phyloP scores from a whole-genome alignment of 305 asterid species.

The Fraxinus greggii region DNA sequence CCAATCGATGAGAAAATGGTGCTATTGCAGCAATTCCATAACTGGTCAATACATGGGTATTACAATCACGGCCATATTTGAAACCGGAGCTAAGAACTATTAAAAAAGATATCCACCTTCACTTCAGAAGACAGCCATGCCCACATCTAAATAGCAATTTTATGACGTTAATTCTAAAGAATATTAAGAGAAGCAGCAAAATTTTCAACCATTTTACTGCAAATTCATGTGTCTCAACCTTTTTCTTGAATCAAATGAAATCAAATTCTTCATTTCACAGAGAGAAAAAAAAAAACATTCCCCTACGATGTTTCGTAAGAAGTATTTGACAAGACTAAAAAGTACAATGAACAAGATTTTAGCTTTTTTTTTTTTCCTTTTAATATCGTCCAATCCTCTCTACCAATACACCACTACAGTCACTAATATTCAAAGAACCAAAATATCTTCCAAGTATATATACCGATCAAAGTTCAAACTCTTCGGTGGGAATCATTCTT shows the following conservation, averaged over 20 bases:
- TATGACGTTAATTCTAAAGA: neutral
- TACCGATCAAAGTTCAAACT: neutral
- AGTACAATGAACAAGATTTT: neutral
- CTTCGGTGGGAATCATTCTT: neutral
- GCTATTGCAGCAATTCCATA: constrained; percentile 87
- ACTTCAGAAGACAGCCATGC: neutral
- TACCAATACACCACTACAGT: neutral
- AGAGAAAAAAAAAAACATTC: neutral
- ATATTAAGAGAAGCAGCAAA: neutral
- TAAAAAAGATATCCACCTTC: neutral
- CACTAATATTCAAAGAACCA: neutral
- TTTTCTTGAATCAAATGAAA: neutral
- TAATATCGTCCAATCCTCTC: neutral
- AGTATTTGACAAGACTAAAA: neutral
- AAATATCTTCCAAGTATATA: neutral
- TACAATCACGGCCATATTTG: neutral
- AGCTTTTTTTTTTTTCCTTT: neutral
- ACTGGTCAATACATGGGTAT: constrained; percentile 38
- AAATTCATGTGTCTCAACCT: neutral
- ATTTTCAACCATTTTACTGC: neutral
- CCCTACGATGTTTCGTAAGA: neutral
- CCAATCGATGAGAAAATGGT: constrained; percentile 95
- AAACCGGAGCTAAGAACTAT: neutral
- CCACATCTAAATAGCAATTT: neutral
- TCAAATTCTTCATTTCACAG: neutral